Percentiles rank a stretch among this genome's conserved stretches.
Conservation (phyloP, 176 grass and related monocot genomes). For the Bothriochloa decipiens region DNA sequence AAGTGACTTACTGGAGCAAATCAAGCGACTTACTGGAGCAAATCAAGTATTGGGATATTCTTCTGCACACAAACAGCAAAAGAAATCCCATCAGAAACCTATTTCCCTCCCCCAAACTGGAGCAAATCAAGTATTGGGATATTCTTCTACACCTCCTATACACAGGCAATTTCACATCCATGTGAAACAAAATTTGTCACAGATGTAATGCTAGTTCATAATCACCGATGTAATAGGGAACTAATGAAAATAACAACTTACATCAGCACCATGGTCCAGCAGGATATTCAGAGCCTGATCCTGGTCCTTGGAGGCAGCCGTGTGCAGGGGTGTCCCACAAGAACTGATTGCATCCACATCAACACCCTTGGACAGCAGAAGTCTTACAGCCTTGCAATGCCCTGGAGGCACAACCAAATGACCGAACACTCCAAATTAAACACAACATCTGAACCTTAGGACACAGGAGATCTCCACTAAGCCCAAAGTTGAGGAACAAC, state of each 20-base stretch:
- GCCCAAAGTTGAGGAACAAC: neutral
- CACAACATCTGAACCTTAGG: no score
- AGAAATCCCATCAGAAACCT: no score
- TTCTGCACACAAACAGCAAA: no score
- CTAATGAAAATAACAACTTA: constrained; percentile 22
- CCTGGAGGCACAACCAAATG: constrained; percentile 11
- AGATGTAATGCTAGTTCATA: neutral
- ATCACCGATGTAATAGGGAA: neutral
- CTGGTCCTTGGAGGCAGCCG: constrained; percentile 12
- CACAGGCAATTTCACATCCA: neutral
- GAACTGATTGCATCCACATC: constrained; percentile 38
- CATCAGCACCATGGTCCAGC: constrained; percentile 48
- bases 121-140: neutral
- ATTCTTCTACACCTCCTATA: neutral
- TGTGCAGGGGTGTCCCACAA: constrained; percentile 39
- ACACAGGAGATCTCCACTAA: no score
- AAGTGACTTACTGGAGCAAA: no score
- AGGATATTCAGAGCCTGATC: constrained; percentile 37
- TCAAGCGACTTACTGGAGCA: no score
- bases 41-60: no score
- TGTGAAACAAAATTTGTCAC: neutral
- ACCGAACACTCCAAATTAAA: no score
- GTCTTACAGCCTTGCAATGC: constrained; percentile 14
- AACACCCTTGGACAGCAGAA: constrained; percentile 46
- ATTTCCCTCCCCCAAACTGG: no score